Evolutionary conservation across 495 filamentous ascomycete species (phyloP).

Genomic region (Ramalina intermedia): DNA sequence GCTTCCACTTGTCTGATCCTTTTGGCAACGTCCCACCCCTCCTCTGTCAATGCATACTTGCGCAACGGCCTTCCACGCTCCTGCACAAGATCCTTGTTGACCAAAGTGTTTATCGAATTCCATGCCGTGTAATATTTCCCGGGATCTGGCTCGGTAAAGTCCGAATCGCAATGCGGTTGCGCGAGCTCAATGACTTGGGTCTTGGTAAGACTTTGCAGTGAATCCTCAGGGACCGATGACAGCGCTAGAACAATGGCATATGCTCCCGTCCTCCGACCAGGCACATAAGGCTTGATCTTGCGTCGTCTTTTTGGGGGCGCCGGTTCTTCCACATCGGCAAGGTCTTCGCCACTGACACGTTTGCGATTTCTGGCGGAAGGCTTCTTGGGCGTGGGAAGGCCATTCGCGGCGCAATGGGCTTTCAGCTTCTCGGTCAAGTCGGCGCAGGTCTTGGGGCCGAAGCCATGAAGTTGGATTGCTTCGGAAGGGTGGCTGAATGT

Average conservation of each 20-base stretch:
- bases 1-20: conserved; percentile 36
- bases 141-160: conserved; percentile 57
- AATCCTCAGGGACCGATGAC: conserved; percentile 40
- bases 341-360: conserved; percentile 30
- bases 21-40: conserved; percentile 65
- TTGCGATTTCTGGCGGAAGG: conserved; percentile 19
- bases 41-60: conserved; percentile 60
- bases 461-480: conserved; percentile 54
- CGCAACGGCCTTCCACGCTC: conserved; percentile 53
- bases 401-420: conserved; percentile 52
- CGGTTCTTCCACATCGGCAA: conserved; percentile 15
- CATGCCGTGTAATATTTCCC: conserved; percentile 68
- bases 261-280: conserved; percentile 52
- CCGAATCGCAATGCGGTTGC: conserved; percentile 59
- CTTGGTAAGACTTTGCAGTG: conserved; percentile 48
- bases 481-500: conserved; percentile 61
- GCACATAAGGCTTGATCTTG: conserved; percentile 57
- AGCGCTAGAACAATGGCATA: conserved; percentile 64
- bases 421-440: conserved; percentile 56
- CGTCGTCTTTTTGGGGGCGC: conserved; percentile 49
- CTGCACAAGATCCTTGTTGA: conserved; percentile 61
- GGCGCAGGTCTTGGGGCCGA: conserved; percentile 56
- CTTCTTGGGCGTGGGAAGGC: conserved; percentile 51
- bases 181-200: conserved; percentile 52
- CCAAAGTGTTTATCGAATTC: conserved; percentile 70